Evolutionary conservation across 2,329 filamentous ascomycete genomes (phyloP).

Genomic region (Fusarium sororula): DNA sequence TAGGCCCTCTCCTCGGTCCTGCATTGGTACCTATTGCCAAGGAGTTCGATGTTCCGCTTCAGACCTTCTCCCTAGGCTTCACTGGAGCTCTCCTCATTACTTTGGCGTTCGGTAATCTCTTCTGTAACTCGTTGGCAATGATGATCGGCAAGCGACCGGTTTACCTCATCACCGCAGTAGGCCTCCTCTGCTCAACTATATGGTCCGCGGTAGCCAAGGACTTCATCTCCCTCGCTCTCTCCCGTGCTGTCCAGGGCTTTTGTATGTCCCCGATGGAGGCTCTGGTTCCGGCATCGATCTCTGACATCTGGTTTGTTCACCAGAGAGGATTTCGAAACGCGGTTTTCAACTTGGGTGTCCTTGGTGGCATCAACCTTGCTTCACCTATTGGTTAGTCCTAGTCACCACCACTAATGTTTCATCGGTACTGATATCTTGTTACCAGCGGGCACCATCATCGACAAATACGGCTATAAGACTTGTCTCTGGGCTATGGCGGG

Average conservation of each 20-base stretch:
- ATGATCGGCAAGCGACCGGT: not conserved
- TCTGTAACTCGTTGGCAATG: not conserved
- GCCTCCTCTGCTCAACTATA: not conserved
- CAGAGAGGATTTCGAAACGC: not conserved
- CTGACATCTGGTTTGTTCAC: not conserved
- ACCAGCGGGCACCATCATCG: not conserved
- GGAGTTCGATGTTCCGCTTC: not conserved
- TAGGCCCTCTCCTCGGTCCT: not conserved
- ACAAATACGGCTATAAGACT: not conserved
- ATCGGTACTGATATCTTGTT: fast-evolving
- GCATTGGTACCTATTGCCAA: not conserved
- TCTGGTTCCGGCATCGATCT: not conserved
- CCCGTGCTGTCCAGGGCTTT: not conserved
- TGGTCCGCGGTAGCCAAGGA: not conserved
- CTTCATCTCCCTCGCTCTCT: not conserved
- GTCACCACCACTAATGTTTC: fast-evolving
- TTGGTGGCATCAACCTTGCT: not conserved
- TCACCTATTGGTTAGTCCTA: not conserved
- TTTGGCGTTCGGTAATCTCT: not conserved
- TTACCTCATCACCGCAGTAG: not conserved
- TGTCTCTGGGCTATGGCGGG: not conserved
- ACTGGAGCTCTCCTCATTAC: not conserved
- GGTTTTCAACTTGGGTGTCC: not conserved
- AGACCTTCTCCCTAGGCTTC: not conserved
- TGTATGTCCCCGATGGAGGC: not conserved